Evolutionary conservation across 2,329 filamentous ascomycete genomes (phyloP), one percentile per base, ranked within the genome.

Genomic region (Pyricularia pennisetigena): DNA sequence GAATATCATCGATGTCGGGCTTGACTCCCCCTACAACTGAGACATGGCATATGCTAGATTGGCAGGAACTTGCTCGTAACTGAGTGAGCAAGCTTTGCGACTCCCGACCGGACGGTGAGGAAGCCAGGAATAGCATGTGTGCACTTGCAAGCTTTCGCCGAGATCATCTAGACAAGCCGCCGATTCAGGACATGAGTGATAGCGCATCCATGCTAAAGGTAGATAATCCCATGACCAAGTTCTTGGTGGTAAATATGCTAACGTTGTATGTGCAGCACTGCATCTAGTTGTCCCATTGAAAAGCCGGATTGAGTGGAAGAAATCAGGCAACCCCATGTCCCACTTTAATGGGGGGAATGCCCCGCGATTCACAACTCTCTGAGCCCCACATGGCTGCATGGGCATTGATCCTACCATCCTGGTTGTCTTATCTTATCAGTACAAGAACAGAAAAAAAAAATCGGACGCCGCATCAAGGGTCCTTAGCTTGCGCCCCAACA

Each of bases 391-490:
- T 20, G 1, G 2, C 4, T 5, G 14, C 9, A 8, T 63, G 59
- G 4, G 28, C 24, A 0, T 23, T 26, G 28, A n/a, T 26, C 65
- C n/a, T n/a, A n/a, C n/a, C n/a, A n/a, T n/a, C n/a, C 24, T 57
- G 64, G n/a, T 6, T 14, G 1, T 12, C 65, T 62, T 67, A 67
- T 67, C 66, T 67, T 67, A 67, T 67, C 66, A 28, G 16, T 12
- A 9, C 28, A 28, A 10, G 32, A 35, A 62, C 41, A 20, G 20
- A n/a, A 54, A 20, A 54, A 35, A 49, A 54, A 54, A 54, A 54
- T 54, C 20, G 41, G 41, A n/a, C 41, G 41, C 41, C 41, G 41
- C 41, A 54, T 20, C 41, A 54, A 54, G 41, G 41, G 41, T 54
- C 41, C n/a, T 54, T 54, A 9, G 41, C 41, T n/a, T 54, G 41